phyloP scores from a whole-genome alignment of 352 stramenopile species.

The Plasmopara muralis region DNA sequence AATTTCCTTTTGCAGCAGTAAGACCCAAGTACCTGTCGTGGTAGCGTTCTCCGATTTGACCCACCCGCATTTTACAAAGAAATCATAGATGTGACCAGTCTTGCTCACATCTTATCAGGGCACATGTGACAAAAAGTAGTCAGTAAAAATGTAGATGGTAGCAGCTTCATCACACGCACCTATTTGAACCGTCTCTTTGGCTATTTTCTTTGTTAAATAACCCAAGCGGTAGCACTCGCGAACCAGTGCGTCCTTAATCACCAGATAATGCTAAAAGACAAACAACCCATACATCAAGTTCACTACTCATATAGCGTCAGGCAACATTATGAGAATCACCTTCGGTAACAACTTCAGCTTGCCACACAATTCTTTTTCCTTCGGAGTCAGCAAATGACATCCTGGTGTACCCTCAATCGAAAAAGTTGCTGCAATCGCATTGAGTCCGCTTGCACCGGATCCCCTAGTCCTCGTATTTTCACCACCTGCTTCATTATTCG shows the following conservation, averaged over 20 bases:
- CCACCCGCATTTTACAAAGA: conserved; percentile 87
- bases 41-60: conserved; percentile 56
- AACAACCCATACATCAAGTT: conserved; percentile 9
- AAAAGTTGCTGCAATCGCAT: conserved; percentile 39
- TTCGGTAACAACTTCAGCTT: conserved; percentile 88
- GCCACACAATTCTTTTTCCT: conserved; percentile 87
- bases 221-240: conserved; percentile 77
- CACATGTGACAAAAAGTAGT: conserved; percentile 9
- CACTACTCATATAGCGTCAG: neutral
- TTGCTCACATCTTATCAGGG: conserved; percentile 70
- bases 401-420: conserved; percentile 79
- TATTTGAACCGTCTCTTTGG: conserved; percentile 89
- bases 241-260: conserved; percentile 94
- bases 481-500: conserved; percentile 17
- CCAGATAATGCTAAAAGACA: conserved; percentile 81
- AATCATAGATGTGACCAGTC: conserved; percentile 84
- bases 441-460: conserved; percentile 14
- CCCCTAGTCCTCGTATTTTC: conserved; percentile 31
- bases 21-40: conserved; percentile 38
- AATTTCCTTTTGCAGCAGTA: neutral
- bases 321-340: conserved; percentile 22
- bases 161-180: conserved; percentile 32
- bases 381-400: conserved; percentile 83
- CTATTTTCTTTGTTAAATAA: conserved; percentile 67
- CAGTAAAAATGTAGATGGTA: conserved; percentile 5